A percentile compares a stretch with the other conserved stretches of the same genome.
Conservation (phyloP, 2,329 filamentous ascomycete species). For the Calonectria honghensis region DNA sequence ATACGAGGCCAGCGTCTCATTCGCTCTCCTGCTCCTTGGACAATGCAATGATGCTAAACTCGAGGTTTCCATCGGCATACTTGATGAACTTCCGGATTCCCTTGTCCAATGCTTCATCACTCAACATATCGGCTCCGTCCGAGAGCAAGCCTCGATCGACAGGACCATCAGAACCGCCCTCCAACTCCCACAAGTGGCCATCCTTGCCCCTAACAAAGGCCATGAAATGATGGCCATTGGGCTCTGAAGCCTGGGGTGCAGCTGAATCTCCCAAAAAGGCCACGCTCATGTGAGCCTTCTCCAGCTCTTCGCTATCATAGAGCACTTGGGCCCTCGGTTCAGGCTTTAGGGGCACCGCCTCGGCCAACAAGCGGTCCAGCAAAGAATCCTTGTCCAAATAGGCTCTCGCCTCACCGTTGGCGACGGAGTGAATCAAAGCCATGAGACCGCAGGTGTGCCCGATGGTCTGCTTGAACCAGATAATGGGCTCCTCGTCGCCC, state of each 20-base stretch:
- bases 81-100: constrained; percentile 61
- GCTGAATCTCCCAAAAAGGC: constrained; percentile 80
- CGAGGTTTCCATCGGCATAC: not conserved
- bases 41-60: constrained; percentile 19
- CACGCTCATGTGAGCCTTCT: constrained; percentile 83
- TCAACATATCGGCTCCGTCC: constrained; percentile 66
- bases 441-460: constrained; percentile 88
- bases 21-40: not conserved
- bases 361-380: constrained; percentile 75
- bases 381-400: constrained; percentile 73
- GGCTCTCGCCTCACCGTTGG: constrained; percentile 78
- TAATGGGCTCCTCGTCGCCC: constrained; percentile 75
- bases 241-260: constrained; percentile 76
- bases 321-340: constrained; percentile 65
- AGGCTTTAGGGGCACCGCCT: constrained; percentile 73
- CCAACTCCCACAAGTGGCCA: constrained; percentile 84
- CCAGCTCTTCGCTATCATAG: constrained; percentile 81
- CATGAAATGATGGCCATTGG: constrained; percentile 85
- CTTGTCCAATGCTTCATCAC: constrained; percentile 57
- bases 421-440: constrained; percentile 82
- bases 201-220: constrained; percentile 84
- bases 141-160: constrained; percentile 81
- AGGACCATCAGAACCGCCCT: constrained; percentile 84
- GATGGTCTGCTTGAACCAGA: constrained; percentile 93
- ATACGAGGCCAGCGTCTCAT: no score